Percentiles rank a stretch among this genome's conserved stretches.
Conservation (phyloP, 352 stramenopile genomes). For the Albugo laibachii region DNA sequence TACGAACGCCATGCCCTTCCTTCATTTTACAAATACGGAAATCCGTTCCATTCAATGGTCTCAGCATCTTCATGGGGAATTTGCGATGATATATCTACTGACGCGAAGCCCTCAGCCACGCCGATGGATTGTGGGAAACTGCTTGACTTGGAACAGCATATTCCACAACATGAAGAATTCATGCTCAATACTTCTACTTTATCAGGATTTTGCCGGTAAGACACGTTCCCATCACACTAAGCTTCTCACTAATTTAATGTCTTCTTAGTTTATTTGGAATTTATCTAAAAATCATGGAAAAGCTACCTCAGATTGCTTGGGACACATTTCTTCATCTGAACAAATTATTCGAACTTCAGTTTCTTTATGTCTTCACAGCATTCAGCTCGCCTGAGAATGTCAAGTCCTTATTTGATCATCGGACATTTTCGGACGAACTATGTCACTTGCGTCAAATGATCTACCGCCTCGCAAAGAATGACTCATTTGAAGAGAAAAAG, state of each 20-base stretch:
- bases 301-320: constrained; percentile 47
- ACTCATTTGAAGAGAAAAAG: no score
- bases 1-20: constrained; percentile 17
- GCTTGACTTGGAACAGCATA: no score
- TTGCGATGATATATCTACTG: no score
- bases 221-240: no score
- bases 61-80: not conserved
- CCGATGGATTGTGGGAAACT: no score
- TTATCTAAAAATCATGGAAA: constrained; percentile 78
- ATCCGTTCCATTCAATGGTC: not conserved
- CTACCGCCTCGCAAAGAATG: no score
- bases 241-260: not conserved
- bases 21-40: not conserved
- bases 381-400: constrained; percentile 13
- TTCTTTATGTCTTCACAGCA: constrained; percentile 46
- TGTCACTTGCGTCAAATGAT: no score
- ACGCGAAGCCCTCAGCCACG: no score
- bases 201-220: not conserved
- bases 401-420: not conserved
- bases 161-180: not conserved
- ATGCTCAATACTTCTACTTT: not conserved
- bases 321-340: constrained; percentile 51
- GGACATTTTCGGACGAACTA: no score
- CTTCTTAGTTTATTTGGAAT: constrained; percentile 40
- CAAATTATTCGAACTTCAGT: constrained; percentile 60